phyloP scores from a whole-genome alignment of 805 yeast genomes.

The Candida easanensis region DNA sequence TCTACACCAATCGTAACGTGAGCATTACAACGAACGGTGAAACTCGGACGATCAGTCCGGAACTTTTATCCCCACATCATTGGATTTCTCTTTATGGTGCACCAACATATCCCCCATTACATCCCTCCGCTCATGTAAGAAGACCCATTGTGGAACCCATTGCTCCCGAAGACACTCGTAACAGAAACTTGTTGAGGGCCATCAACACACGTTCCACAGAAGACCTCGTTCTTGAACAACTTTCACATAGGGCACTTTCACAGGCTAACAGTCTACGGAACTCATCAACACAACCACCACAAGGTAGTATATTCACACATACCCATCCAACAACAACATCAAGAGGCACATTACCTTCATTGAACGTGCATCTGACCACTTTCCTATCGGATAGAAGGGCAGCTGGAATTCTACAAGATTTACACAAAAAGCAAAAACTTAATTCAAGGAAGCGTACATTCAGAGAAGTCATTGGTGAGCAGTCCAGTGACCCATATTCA shows the following conservation, averaged over 20 bases:
- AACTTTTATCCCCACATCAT: neutral
- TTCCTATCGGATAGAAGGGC: constrained; percentile 11
- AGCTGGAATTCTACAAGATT: constrained; percentile 7
- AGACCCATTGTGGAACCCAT: neutral
- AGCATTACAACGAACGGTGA: neutral
- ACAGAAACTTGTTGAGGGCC: neutral
- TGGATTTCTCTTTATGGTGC: neutral
- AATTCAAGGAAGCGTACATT: constrained; percentile 17
- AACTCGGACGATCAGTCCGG: neutral
- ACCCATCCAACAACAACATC: neutral
- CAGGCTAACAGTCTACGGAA: too few relatives aligned
- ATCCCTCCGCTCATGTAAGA: neutral
- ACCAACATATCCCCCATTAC: neutral
- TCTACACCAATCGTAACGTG: neutral
- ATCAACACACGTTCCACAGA: constrained; percentile 4
- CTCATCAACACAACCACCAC: neutral
- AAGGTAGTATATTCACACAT: neutral
- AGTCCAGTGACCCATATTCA: constrained; percentile 3
- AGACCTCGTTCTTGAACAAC: neutral
- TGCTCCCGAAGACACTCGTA: neutral
- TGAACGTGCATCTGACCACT: neutral
- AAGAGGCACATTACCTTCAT: neutral
- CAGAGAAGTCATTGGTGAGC: constrained; percentile 11
- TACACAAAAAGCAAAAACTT: neutral
- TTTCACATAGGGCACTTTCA: neutral